Evolutionary conservation across 164 flowering plant species (phyloP), one percentile per base, ranked within the genome.

Genomic region (Vitis rotundifolia): DNA sequence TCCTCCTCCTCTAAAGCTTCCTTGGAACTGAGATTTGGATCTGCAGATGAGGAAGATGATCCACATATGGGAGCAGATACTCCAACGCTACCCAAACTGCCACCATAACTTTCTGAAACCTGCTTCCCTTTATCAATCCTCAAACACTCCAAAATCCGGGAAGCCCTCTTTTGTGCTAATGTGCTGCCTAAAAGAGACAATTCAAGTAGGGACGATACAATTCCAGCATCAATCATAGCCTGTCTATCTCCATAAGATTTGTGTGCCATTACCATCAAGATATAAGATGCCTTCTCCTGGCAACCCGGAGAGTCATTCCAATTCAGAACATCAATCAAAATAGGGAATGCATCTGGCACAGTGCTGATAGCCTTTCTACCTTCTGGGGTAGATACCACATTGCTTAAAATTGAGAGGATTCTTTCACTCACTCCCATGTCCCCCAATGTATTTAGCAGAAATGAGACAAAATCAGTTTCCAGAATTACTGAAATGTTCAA

Each of bases 241-340:
- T 83, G 94, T 47, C 96, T 77, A 75, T 93, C 97, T 14, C 84
- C 85, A 61, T 86, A 93, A 0, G 87, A 80, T 68, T 90, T 95
- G 75, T 95, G 96, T 9, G 98, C 98, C 96, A 95, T 88, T 64
- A 95, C 90, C 99, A 95, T 93, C 19, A 95, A 67, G 53, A 91
- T 81, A 73, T 95, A 93, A 0, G 90, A 73, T 1, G 86, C 91
- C 69, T 89, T 91, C 79, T 95, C 99, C 68, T 95, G 99, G 79
- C 99, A 95, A 11, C 81, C 87, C 0, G 92, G 89, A 5, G 96
- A 86, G 61, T 95, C 99, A 0, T 78, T 82, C 99, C 99, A 95
- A 67, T 80, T 87, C 85, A 95, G 73, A 0, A 86, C 91, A 75
- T 95, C 99, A n/a, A 95, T 78, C 68, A 95, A 61, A 3, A 90